These are phyloP conservation scores for Colletotrichum tropicicola DNA, from an alignment of 2,329 filamentous ascomycete species.

Conservation along the genomic window DNA sequence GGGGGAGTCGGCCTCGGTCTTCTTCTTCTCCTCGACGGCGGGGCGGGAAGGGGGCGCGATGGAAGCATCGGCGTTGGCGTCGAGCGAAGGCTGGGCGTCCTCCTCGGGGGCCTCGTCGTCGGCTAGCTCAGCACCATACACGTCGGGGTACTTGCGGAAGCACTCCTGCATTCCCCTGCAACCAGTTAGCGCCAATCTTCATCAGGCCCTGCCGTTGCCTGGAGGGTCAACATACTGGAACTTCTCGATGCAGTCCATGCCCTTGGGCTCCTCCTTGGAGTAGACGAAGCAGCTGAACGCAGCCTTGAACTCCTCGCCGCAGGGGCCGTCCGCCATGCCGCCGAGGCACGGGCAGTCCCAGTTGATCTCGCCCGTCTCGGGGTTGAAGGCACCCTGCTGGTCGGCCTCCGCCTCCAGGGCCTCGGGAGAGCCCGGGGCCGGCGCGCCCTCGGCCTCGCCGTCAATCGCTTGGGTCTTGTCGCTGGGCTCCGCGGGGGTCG, in stretches of 20 bases:
- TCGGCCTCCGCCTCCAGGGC: slow-evolving; percentile 81
- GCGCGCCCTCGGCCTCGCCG: slow-evolving; percentile 27
- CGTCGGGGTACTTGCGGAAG: slow-evolving; percentile 90
- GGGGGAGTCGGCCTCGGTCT: not conserved
- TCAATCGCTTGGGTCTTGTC: slow-evolving; percentile 31
- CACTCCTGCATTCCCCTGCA: slow-evolving; percentile 94
- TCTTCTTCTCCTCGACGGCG: slow-evolving; percentile 14
- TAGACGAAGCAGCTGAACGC: slow-evolving; percentile 99
- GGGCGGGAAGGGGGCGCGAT: not conserved
- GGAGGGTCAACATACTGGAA: slow-evolving; percentile 77
- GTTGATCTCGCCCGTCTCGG: slow-evolving; percentile 99
- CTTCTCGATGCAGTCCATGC: slow-evolving; percentile 96
- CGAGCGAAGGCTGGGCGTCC: slow-evolving; percentile 38
- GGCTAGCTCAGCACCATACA: slow-evolving; percentile 89
- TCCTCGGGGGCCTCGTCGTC: slow-evolving; percentile 62
- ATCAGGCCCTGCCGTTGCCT: not conserved
- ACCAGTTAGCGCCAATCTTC: slow-evolving; percentile 39
- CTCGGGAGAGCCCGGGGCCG: slow-evolving; percentile 49
- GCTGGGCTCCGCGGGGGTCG: slow-evolving; percentile 33
- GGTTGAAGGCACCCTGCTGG: slow-evolving; percentile 94
- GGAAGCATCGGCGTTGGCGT: slow-evolving; percentile 33
- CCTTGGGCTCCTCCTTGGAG: slow-evolving; percentile 93
- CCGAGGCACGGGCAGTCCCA: slow-evolving; percentile 99
- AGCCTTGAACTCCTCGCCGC: slow-evolving; percentile 92
- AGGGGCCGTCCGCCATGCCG: slow-evolving; percentile 96